Conservation (phyloP, 1,284 basidiomycete species). For the Kalmanozyma brasiliensis region DNA sequence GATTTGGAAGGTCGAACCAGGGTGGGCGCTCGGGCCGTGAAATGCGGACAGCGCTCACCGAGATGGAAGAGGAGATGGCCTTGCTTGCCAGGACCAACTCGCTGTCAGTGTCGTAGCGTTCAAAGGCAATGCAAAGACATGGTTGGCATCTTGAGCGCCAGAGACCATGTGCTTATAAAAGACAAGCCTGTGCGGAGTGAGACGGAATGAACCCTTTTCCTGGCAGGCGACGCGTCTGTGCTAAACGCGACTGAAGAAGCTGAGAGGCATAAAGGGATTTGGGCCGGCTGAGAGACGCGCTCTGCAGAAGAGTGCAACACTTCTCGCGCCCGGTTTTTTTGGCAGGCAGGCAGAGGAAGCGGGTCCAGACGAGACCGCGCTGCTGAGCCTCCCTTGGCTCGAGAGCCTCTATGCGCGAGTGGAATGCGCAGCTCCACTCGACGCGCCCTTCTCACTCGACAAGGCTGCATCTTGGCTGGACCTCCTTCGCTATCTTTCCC, state of each 20-base stretch:
- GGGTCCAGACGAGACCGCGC: no score
- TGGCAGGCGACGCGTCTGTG: slow-evolving; percentile 28
- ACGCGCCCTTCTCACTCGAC: slow-evolving; percentile 6
- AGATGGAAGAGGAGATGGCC: slow-evolving; percentile 33
- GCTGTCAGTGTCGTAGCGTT: slow-evolving; percentile 20
- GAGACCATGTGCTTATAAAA: no score
- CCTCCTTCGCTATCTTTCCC: background rate
- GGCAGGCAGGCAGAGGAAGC: no score
- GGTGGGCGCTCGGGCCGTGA: slow-evolving; percentile 26
- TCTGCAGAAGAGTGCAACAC: slow-evolving; percentile 5
- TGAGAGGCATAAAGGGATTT: background rate
- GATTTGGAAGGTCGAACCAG: slow-evolving; percentile 46
- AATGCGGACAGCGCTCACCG: slow-evolving; percentile 28
- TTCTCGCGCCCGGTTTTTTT: background rate
- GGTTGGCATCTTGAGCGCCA: no score
- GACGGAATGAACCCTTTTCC: background rate
- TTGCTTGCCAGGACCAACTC: slow-evolving; percentile 31
- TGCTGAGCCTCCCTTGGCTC: background rate
- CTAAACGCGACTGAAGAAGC: slow-evolving; percentile 22
- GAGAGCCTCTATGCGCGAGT: no score
- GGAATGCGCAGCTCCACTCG: slow-evolving; percentile 12
- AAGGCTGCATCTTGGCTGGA: no score
- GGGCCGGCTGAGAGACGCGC: slow-evolving; percentile 2
- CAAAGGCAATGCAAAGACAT: background rate
- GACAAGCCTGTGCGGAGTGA: background rate